Percentiles rank a stretch among this genome's conserved stretches.
Evolutionary conservation across 2,329 filamentous ascomycete genomes (phyloP).

Genomic region (Cercospora canescens): DNA sequence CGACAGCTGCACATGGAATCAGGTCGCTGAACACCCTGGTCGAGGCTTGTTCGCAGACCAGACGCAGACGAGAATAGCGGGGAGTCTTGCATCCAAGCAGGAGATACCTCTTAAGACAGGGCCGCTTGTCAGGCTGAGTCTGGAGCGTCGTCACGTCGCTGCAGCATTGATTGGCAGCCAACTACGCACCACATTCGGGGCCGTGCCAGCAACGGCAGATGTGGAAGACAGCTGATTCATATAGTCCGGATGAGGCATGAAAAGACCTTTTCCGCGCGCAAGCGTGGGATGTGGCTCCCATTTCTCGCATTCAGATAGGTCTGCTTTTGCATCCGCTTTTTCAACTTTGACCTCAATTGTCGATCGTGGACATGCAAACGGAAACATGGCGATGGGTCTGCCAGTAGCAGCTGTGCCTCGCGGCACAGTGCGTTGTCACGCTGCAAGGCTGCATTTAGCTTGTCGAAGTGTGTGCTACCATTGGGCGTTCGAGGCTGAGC

Average conservation of each 20-base stretch:
- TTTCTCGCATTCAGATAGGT: neutral
- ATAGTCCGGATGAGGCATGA: neutral
- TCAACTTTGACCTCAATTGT: neutral
- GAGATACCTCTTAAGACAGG: neutral
- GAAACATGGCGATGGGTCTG: neutral
- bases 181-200: neutral
- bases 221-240: conserved; percentile 2
- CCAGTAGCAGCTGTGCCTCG: neutral
- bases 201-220: neutral
- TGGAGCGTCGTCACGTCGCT: neutral
- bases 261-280: neutral
- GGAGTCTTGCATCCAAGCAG: neutral
- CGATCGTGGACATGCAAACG: neutral
- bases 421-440: neutral
- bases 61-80: neutral
- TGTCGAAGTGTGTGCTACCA: neutral
- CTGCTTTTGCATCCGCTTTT: neutral
- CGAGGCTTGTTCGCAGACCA: neutral
- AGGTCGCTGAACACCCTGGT: neutral
- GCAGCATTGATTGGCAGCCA: neutral
- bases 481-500: neutral
- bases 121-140: neutral
- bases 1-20: neutral
- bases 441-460: conserved; percentile 2
- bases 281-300: conserved; percentile 1